Conservation (phyloP, 768 basidiomycete species). For the Hydnum rufescens region DNA sequence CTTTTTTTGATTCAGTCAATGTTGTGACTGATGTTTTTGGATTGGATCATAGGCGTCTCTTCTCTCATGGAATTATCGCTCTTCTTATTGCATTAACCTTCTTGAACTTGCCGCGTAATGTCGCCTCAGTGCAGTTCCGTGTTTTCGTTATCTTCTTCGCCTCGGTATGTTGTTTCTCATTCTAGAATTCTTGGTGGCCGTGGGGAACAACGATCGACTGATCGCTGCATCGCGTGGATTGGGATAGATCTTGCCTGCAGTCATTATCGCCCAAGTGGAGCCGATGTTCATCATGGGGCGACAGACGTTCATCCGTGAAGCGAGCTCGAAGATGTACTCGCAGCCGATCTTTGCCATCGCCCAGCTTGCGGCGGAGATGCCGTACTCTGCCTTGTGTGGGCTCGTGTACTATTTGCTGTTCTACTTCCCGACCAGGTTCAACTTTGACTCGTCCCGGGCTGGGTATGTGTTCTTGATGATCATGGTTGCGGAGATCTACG, state of each 20-base stretch:
- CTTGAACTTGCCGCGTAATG: constrained; percentile 45
- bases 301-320: constrained; percentile 25
- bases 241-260: constrained; percentile 46
- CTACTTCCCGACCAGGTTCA: constrained; percentile 48
- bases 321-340: constrained; percentile 71
- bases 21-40: not conserved
- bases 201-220: too few species aligned
- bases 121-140: constrained; percentile 56
- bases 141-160: constrained; percentile 37
- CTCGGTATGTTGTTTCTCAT: constrained; percentile 22
- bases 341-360: constrained; percentile 69
- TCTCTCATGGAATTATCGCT: constrained; percentile 51
- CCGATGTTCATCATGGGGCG: constrained; percentile 66
- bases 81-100: constrained; percentile 61
- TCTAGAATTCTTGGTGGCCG: not conserved
- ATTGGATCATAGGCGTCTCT: constrained; percentile 29
- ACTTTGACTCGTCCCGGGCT: constrained; percentile 41
- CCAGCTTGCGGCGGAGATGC: constrained; percentile 65
- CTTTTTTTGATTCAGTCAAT: not conserved
- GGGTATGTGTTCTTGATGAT: constrained; percentile 54
- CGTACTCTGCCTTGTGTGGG: constrained; percentile 51
- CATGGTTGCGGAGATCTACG: constrained; percentile 50
- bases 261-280: constrained; percentile 59
- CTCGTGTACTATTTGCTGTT: constrained; percentile 49
- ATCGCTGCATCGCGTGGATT: too few species aligned